Conservation (phyloP, 2,329 filamentous ascomycete genomes). For the Pseudogymnoascus sp. region DNA sequence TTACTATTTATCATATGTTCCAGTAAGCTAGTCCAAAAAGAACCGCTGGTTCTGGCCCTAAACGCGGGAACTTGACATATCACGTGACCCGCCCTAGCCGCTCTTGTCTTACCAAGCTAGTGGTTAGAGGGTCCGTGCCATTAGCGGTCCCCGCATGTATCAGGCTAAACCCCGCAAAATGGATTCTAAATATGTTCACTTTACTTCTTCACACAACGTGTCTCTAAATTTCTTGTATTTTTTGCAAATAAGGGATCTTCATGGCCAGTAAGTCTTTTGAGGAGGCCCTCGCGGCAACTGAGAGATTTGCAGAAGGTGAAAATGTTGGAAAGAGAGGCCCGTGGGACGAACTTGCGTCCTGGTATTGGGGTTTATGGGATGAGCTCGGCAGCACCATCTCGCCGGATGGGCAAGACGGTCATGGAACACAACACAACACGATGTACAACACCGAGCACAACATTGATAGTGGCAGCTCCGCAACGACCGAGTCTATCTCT, state of each 20-base stretch:
- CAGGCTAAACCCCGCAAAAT: not conserved
- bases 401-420: not conserved
- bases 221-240: not conserved
- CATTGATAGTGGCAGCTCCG: not conserved
- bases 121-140: not conserved
- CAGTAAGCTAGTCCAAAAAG: not conserved
- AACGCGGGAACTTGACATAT: not conserved
- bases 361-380: constrained; percentile 10
- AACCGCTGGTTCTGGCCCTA: not conserved
- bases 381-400: not conserved
- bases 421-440: not conserved
- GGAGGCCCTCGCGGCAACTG: not conserved
- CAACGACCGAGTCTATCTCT: not conserved
- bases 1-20: not conserved
- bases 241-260: not conserved
- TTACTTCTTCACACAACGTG: not conserved
- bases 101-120: not conserved
- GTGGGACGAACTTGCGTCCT: constrained; percentile 8
- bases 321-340: not conserved
- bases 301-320: not conserved
- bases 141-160: not conserved
- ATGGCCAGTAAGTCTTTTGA: constrained; percentile 1
- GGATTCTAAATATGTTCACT: not conserved
- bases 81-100: not conserved
- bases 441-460: not conserved